These are phyloP conservation scores for Eucalyptus viminalis DNA, from an alignment of 345 rosid genomes.

Conservation along the genomic window DNA sequence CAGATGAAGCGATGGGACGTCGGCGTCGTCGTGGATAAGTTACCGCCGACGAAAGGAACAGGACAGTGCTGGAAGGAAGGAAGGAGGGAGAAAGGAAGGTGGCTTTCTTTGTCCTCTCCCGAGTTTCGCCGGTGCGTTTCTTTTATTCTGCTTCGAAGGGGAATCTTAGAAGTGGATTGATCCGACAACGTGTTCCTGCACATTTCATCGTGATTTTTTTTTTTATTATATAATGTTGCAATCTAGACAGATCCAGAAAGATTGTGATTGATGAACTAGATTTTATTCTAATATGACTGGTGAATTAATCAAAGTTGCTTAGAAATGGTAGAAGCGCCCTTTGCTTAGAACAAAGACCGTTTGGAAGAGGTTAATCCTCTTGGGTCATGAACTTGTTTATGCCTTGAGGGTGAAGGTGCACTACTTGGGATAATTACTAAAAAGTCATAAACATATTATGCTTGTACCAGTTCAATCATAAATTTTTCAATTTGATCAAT, in stretches of 20 bases:
- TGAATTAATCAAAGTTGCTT: not conserved
- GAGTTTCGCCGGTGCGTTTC: not conserved
- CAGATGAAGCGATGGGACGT: not conserved
- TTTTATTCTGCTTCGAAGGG: not conserved
- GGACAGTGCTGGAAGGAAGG: not conserved
- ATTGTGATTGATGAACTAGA: not conserved
- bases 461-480: accelerated
- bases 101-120: not conserved
- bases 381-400: not conserved
- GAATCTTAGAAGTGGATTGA: not conserved
- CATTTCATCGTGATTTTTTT: not conserved
- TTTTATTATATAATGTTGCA: not conserved
- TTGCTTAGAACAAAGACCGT: not conserved
- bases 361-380: not conserved
- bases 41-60: not conserved
- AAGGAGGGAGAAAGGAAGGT: not conserved
- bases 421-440: not conserved
- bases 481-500: too few species aligned
- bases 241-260: not conserved
- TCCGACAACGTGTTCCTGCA: not conserved
- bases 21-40: not conserved
- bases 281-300: not conserved
- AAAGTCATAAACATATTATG: too few species aligned
- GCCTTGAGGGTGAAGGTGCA: not conserved
- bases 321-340: not conserved